Evolutionary conservation across 257 asterid species (phyloP), one percentile per base, ranked within the genome.

Genomic region (Plectranthus barbatus): DNA sequence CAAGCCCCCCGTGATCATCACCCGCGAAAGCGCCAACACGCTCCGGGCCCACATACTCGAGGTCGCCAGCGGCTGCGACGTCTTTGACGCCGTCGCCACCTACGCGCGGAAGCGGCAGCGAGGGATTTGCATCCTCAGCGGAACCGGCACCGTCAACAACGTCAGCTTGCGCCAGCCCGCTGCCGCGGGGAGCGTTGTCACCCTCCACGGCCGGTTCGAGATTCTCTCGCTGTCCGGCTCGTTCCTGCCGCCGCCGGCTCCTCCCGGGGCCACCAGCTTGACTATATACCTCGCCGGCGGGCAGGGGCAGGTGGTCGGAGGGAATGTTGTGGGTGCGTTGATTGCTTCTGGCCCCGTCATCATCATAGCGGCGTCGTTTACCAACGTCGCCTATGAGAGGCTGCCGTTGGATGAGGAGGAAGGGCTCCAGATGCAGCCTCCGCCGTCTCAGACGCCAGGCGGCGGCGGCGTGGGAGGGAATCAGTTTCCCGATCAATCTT

Each of bases 21-120:
- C n/a, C n/a, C n/a, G n/a, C n/a, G 97, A 90, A 29, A 90, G 97
- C 69, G 90, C 95, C 9, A 90, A 90, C 79, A 82, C 97, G 5
- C 92, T 90, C 58, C 88, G 95, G 48, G 95, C 94, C 9, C 97
- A 90, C 81, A 87, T 90, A 9, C 77, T 87, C 6, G 97, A 90
- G 69, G 81, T 90, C 5, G 63, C 77, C 49, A 74, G 66, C 56
- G 97, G 97, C n/a, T 79, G 86, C 64, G 95, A 90, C 69, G 95
- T 90, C 56, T 90, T 90, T 53, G 97, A 87, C 41, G 83, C 94
- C 1, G 77, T 90, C 0, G 88, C 95, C 9, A 76, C 80, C 44
- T 90, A 90, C 58, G 95, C 95, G 0, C 57, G 92, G 41, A 73
- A 72, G 72, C 79, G 92, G 63, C 97, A 87, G 67, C 62, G 88